phyloP scores from a whole-genome alignment of 2,329 filamentous ascomycete species.

The Aureobasidium sp. region DNA sequence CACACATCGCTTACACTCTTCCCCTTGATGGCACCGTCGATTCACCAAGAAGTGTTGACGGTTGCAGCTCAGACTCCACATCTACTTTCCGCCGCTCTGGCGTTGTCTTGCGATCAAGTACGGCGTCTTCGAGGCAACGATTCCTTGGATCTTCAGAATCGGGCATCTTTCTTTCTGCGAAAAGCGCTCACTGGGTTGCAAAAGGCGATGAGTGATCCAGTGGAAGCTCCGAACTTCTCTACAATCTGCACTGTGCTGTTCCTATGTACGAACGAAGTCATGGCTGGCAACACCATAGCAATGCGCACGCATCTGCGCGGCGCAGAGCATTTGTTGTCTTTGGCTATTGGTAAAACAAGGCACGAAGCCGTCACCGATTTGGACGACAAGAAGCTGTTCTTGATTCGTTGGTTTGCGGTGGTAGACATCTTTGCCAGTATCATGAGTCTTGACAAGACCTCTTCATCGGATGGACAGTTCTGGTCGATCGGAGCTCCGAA shows the following conservation, averaged over 20 bases:
- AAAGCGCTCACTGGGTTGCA: slow-evolving; percentile 7
- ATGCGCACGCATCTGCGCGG: slow-evolving; percentile 12
- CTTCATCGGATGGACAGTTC: slow-evolving; percentile 2
- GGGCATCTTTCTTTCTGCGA: slow-evolving; percentile 5
- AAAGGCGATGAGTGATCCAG: slow-evolving; percentile 6
- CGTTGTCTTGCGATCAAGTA: slow-evolving; percentile 12
- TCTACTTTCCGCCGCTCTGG: slow-evolving; percentile 11
- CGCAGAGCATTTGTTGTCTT: slow-evolving; percentile 7
- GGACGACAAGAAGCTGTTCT: slow-evolving; percentile 1
- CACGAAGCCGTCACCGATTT: neutral
- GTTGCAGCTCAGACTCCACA: slow-evolving; percentile 13
- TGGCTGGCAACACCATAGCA: slow-evolving; percentile 5
- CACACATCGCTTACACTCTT: slow-evolving; percentile 11
- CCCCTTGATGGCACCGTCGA: slow-evolving; percentile 1
- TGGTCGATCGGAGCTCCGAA: slow-evolving; percentile 8
- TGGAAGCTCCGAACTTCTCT: neutral
- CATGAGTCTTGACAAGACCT: slow-evolving; percentile 11
- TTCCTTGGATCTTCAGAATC: slow-evolving; percentile 2
- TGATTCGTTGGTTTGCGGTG: slow-evolving; percentile 11
- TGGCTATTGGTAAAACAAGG: neutral
- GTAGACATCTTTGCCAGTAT: slow-evolving; percentile 13
- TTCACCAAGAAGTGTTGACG: slow-evolving; percentile 1
- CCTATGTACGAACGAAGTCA: slow-evolving; percentile 13
- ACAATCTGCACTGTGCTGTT: slow-evolving; percentile 13
- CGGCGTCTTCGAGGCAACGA: neutral